Percentiles rank a stretch among this genome's conserved stretches.
Conservation (phyloP, 441 rosid species). For the Geranium incanum region DNA sequence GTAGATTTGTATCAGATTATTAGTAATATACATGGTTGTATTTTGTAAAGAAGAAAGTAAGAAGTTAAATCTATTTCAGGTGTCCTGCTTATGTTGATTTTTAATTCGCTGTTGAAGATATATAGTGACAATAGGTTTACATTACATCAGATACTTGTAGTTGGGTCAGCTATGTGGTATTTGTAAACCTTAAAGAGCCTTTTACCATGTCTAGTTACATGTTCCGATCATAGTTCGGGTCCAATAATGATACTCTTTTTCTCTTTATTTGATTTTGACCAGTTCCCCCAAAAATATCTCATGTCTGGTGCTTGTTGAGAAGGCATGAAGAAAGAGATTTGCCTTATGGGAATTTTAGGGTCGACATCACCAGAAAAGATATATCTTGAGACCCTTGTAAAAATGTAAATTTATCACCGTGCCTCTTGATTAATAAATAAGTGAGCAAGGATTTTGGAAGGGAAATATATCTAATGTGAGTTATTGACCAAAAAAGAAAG, state of each 20-base stretch:
- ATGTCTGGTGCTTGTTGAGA: background rate
- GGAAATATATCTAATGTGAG: background rate
- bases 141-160: background rate
- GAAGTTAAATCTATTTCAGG: background rate
- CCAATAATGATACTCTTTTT: background rate
- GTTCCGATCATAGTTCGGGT: background rate
- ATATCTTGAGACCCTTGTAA: background rate
- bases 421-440: background rate
- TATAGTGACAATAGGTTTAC: constrained; percentile 4
- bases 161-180: background rate
- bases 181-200: background rate
- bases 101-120: background rate
- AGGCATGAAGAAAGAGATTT: background rate
- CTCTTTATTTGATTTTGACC: background rate
- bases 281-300: background rate
- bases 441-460: background rate
- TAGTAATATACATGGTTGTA: background rate
- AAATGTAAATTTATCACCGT: background rate
- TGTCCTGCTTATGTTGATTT: background rate
- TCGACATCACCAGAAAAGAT: background rate
- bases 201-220: background rate
- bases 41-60: background rate
- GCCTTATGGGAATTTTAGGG: background rate
- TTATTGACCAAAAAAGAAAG: background rate
- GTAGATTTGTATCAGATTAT: constrained; percentile 7